phyloP scores from a whole-genome alignment of 106 monocot genomes.

The Apostasia shenzhenica region DNA sequence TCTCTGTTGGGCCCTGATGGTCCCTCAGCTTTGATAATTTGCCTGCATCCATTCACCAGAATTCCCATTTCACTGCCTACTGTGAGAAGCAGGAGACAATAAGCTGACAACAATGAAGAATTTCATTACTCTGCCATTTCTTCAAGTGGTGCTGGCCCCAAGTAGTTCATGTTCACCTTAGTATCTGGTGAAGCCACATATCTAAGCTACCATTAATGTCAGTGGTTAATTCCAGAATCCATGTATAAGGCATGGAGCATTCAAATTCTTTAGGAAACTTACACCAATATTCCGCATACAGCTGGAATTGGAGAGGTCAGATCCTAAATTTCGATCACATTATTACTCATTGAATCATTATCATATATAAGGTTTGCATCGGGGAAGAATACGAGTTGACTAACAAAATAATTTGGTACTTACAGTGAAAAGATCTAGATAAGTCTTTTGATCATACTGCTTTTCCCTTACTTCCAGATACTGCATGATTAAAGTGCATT shows the following conservation, averaged over 20 bases:
- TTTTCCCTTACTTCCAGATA: constrained; percentile 89
- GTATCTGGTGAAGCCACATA: constrained; percentile 81
- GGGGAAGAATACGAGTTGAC: neutral
- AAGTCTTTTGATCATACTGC: constrained; percentile 83
- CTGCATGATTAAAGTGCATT: constrained; percentile 33
- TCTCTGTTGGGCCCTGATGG: constrained; percentile 92
- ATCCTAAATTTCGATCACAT: constrained; percentile 42
- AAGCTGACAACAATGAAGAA: neutral
- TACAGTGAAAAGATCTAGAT: constrained; percentile 89
- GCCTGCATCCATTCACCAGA: constrained; percentile 30
- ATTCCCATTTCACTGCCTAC: neutral
- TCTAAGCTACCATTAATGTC: constrained; percentile 17
- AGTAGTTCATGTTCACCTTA: constrained; percentile 57
- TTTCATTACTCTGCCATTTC: constrained; percentile 76
- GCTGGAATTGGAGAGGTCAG: constrained; percentile 37
- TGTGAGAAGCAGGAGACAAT: neutral
- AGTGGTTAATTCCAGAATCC: no score
- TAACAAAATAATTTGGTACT: constrained; percentile 11
- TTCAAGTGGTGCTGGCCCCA: constrained; percentile 89
- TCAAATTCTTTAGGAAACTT: constrained; percentile 22
- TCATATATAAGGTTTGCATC: neutral
- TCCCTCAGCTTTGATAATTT: constrained; percentile 72
- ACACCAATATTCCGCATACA: constrained; percentile 66
- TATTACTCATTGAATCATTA: neutral
- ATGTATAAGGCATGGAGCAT: neutral